Conservation (phyloP, 345 rosid genomes). For the Fremontodendron californicum region DNA sequence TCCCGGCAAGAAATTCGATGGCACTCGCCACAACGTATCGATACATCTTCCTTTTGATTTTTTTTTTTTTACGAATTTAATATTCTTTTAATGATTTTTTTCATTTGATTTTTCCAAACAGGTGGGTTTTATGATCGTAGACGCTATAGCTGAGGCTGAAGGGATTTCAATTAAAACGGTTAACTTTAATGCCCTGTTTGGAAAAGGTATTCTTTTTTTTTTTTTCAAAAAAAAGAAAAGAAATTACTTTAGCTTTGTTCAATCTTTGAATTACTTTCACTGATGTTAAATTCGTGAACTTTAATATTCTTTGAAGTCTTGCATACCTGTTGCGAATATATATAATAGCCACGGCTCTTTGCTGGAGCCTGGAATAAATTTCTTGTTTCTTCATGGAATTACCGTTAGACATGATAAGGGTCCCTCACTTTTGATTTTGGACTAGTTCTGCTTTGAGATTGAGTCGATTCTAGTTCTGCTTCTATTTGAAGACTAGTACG, state of each 20-base stretch:
- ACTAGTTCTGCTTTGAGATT: not conserved
- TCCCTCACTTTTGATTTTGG: not conserved
- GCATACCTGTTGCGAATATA: not conserved
- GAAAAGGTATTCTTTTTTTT: constrained; percentile 51
- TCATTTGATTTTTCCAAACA: not conserved
- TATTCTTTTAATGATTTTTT: not conserved
- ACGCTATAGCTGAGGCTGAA: constrained; percentile 82
- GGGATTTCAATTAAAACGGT: constrained; percentile 65
- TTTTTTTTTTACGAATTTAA: not conserved
- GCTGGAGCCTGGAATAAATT: not conserved
- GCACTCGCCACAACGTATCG: constrained; percentile 85
- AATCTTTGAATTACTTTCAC: constrained; percentile 2
- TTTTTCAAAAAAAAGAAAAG: not conserved
- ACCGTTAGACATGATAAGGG: not conserved
- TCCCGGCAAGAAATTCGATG: constrained; percentile 68
- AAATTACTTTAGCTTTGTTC: not conserved
- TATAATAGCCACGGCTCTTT: not conserved
- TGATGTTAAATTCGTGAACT: not conserved
- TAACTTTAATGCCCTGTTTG: constrained; percentile 67
- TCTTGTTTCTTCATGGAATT: not conserved
- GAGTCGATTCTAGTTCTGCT: not conserved
- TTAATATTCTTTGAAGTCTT: not conserved
- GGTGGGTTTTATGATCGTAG: constrained; percentile 87
- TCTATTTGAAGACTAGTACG: not conserved
- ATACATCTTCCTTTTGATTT: not conserved